These are phyloP conservation scores for Geranomyces michiganensis DNA, from an alignment of 192 early-diverging fungal genomes.

Conservation along the genomic window DNA sequence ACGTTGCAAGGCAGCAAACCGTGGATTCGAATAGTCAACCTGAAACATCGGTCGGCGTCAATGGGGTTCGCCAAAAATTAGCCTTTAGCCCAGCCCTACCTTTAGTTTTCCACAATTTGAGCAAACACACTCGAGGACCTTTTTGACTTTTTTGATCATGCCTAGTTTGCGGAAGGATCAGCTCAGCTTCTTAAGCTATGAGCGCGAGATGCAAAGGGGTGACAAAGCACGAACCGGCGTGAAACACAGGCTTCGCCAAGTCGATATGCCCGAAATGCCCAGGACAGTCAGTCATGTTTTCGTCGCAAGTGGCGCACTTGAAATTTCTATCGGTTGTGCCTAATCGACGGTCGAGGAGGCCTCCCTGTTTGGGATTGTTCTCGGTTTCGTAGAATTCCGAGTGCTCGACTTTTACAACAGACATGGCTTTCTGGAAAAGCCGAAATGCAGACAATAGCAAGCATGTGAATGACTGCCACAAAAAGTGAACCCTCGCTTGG, in stretches of 20 bases:
- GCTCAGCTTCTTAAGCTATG: too few relatives aligned
- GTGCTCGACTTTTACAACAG: conserved; percentile 89
- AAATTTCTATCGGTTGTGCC: conserved; percentile 97
- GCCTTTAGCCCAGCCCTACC: conserved; percentile 36
- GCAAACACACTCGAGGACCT: conserved; percentile 96
- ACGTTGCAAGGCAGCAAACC: neutral
- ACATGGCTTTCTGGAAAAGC: conserved; percentile 86
- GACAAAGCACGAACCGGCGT: conserved; percentile 66
- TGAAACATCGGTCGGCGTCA: conserved; percentile 52
- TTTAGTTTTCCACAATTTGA: conserved; percentile 92
- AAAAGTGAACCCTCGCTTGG: too few relatives aligned
- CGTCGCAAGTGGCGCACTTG: conserved; percentile 95
- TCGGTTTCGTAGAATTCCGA: conserved; percentile 85
- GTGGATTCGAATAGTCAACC: conserved; percentile 8
- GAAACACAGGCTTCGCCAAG: conserved; percentile 93
- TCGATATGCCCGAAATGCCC: conserved; percentile 99
- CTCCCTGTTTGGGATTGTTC: conserved; percentile 81
- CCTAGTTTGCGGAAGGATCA: conserved; percentile 49
- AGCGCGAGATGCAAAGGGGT: too few relatives aligned
- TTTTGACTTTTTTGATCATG: conserved; percentile 92
- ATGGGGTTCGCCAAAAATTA: neutral
- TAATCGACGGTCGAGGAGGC: conserved; percentile 90
- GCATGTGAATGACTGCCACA: conserved; percentile 5
- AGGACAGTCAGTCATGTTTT: conserved; percentile 93
- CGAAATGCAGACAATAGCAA: conserved; percentile 1